Conservation (phyloP, 306 rosid species). For the Inga laurina region DNA sequence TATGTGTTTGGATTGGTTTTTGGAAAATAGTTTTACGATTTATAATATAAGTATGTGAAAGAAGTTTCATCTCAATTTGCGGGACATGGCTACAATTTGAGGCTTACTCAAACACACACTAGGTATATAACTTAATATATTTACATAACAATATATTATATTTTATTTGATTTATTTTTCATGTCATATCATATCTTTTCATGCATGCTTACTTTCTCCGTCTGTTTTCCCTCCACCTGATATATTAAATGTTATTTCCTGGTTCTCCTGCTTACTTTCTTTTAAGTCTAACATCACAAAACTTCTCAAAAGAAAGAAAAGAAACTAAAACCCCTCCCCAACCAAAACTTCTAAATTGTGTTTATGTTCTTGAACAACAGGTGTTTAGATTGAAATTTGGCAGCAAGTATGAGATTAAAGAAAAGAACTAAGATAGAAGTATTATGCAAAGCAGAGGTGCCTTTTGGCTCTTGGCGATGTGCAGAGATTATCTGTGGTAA, state of each 20-base stretch:
- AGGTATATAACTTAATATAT: no score
- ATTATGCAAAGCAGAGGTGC: conserved; percentile 67
- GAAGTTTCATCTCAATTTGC: no score
- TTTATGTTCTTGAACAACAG: conserved; percentile 31
- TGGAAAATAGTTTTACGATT: no score
- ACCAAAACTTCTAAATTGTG: conserved; percentile 29
- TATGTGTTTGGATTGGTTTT: no score
- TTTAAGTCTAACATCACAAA: neutral
- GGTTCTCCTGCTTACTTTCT: conserved; percentile 32
- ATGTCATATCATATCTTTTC: no score
- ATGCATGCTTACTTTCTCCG: neutral
- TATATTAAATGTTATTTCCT: conserved; percentile 26
- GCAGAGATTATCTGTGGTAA: conserved; percentile 79
- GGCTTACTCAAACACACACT: no score
- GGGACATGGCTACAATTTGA: no score
- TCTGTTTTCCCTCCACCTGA: conserved; percentile 32
- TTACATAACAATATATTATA: no score
- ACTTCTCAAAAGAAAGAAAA: neutral
- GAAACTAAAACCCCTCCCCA: conserved; percentile 29
- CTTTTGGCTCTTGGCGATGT: conserved; percentile 83
- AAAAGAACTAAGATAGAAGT: conserved; percentile 85
- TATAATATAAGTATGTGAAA: no score
- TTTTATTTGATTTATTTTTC: no score
- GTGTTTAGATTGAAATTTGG: conserved; percentile 29
- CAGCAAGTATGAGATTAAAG: conserved; percentile 70